Evolutionary conservation across 2,329 filamentous ascomycete genomes (phyloP), one percentile per base, ranked within the genome.

Genomic region (Fusarium foetens): DNA sequence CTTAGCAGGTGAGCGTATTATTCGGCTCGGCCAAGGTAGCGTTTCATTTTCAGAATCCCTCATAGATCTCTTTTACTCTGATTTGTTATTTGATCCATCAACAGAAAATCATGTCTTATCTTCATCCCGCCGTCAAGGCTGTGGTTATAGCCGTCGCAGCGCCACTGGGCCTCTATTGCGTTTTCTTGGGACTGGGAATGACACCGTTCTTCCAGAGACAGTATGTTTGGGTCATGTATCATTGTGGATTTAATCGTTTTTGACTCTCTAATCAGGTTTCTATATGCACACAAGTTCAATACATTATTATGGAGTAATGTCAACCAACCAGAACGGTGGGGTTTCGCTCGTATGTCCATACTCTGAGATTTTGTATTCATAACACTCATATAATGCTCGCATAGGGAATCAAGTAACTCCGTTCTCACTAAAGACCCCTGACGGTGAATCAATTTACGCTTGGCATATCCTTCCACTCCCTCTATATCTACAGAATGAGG

Each of bases 391-490:
- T 9, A 35, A n/a, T 25, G 14, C 49, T 29, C 19, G 23, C 46
- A 5, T 74, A 95, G 93, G 90, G 78, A 94, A 94, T 75, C 95
- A 98, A 83, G 92, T 97, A 6, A 94, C 94, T 10, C 93, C 95
- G 0, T 98, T 98, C 80, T 90, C 89, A 52, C 82, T 98, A 41
- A 83, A 83, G 8, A 96, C 94, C 0, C 84, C 89, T 3, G 95
- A 98, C 79, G 89, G 90, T 42, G 91, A 95, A 80, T 89, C 85
- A 5, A 83, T 98, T 23, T 97, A 96, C 78, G 93, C 93, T 31
- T 98, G 95, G 95, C 95, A 98, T 78, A 87, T 98, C 60, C 84
- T 98, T 53, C 95, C 95, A 0, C 82, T 97, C 11, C 90, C 92
- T 57, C 84, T 94, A 1, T 97, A 97, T 79, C 85, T 90, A 11